phyloP scores from a whole-genome alignment of 2,329 filamentous ascomycete species.

The Chlorencoelia australis region DNA sequence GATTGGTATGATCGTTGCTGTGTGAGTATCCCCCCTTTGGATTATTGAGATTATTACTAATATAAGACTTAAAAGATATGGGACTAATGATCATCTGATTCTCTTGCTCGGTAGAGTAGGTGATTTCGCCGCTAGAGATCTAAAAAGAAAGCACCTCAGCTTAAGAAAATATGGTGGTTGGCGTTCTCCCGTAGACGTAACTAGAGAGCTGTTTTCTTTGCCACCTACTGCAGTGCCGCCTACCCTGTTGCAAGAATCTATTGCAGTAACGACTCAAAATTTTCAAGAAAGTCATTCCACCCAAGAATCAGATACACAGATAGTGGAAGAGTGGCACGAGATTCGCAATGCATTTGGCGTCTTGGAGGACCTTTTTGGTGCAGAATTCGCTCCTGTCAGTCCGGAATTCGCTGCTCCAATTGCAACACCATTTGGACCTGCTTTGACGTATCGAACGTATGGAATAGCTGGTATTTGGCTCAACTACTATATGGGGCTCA shows the following conservation, averaged over 20 bases:
- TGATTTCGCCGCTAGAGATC: conserved; percentile 68
- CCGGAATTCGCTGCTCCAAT: conserved; percentile 53
- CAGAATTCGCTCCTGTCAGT: conserved; percentile 66
- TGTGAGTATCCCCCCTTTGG: conserved; percentile 37
- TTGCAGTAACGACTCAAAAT: too few species aligned
- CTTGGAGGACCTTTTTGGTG: conserved; percentile 56
- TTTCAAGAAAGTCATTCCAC: conserved; percentile 17
- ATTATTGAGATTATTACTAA: not conserved
- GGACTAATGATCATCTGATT: conserved; percentile 79
- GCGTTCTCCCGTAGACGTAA: conserved; percentile 19
- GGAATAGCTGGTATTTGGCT: conserved; percentile 83
- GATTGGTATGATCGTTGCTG: conserved; percentile 64
- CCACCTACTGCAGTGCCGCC: conserved; percentile 23
- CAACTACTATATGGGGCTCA: conserved; percentile 75
- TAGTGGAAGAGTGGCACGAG: conserved; percentile 58
- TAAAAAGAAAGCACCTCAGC: conserved; percentile 64
- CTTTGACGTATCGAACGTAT: conserved; percentile 73
- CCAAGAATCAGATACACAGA: conserved; percentile 14
- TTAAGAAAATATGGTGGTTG: conserved; percentile 46
- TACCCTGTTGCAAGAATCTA: too few species aligned
- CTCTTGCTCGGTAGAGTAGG: conserved; percentile 71
- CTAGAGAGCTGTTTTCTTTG: conserved; percentile 20
- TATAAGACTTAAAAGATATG: conserved; percentile 49
- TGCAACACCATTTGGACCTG: conserved; percentile 70
- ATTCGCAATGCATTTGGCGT: conserved; percentile 62